Evolutionary conservation across 192 early-diverging fungal genomes (phyloP), one percentile per base, ranked within the genome.

Genomic region (Phycomyces blakesleeanus): DNA sequence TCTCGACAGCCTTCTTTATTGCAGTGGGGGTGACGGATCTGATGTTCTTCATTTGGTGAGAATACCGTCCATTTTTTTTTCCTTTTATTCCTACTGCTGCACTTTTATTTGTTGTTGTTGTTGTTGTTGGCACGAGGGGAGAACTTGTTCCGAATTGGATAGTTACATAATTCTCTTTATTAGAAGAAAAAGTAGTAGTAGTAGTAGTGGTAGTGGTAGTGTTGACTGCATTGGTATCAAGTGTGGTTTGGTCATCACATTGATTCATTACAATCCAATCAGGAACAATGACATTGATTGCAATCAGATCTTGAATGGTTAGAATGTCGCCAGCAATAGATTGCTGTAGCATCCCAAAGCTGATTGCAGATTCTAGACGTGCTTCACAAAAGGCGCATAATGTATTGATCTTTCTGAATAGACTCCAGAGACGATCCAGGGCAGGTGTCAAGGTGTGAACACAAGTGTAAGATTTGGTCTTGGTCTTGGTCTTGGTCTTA

Each of bases 311-410:
- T 61, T 58, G 26, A 15, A 58, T 16, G 7, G 22, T 51, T 41
- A n/a, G 15, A 6, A 67, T n/a, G 12, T 67, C 65, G 29, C 51
- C 41, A n/a, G n/a, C n/a, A n/a, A 73, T 60, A 1, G 53, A 18
- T 34, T 20, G n/a, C 42, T 67, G 39, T n/a, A 73, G 15, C 18
- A 20, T 52, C 4, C 38, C 20, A 27, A 73, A 59, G 3, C 65
- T 67, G 2, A 73, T 26, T 26, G 56, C 29, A 18, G 25, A 15
- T 3, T 55, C 53, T 22, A 61, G 21, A 5, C 59, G 60, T 5
- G 64, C 65, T 18, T 55, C 54, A 15, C 59, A 73, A 38, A 73
- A 73, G 11, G 53, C 55, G 55, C 60, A 73, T 22, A 73, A 40
- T 0, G 61, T 49, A 24, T 61, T 67, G 3, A 73, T 37, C 1